Evolutionary conservation across 805 yeast species (phyloP), one percentile per base, ranked within the genome.

Genomic region (Cyberlindnera mrakii): DNA sequence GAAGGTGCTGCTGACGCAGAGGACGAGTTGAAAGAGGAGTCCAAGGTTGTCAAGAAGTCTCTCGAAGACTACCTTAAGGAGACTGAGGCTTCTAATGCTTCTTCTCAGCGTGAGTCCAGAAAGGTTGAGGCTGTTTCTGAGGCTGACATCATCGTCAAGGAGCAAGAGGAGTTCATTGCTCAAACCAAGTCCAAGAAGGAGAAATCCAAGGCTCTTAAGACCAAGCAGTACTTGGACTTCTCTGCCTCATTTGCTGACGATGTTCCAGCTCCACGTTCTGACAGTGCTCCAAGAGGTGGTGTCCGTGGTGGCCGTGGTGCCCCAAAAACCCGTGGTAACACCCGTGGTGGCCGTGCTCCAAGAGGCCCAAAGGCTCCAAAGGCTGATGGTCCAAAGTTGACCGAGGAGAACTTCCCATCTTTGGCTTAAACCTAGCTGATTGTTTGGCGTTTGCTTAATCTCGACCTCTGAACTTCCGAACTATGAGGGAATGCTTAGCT

Each of bases 31-130:
- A 62, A 55, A 35, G 54, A 51, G 43, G 71, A 64, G 46, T 68
- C 65, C 49, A 74, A 74, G 52, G 75, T 73, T 51, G 75, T 69
- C 48, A 71, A 70, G 59, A 80, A 79, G 73, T 83, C 96, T 47
- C 80, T 86, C 61, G 88, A 82, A 59, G 95, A 89, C 61, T 91
- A 85, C 83, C 78, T 88, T 66, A 80, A 80, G 59, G 88, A 83
- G 69, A 66, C 72, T 62, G 65, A 71, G 60, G 60, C 68, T 48
- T 65, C 71, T 58, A 82, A 80, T 55, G 82, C 80, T 54, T 72
- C 66, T 58, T 47, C 70, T 33, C 49, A 52, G 37, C 56, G 59
- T 48, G 62, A 70, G 53, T 62, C 64, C 52, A 60, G 70, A 55
- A 60, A 65, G 52, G 59, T 56, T 51, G 64, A 61, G 50, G 64